Base-by-base conservation (phyloP, 2,329 filamentous ascomycete genomes). In the Hymenoscyphus infarciens region DNA sequence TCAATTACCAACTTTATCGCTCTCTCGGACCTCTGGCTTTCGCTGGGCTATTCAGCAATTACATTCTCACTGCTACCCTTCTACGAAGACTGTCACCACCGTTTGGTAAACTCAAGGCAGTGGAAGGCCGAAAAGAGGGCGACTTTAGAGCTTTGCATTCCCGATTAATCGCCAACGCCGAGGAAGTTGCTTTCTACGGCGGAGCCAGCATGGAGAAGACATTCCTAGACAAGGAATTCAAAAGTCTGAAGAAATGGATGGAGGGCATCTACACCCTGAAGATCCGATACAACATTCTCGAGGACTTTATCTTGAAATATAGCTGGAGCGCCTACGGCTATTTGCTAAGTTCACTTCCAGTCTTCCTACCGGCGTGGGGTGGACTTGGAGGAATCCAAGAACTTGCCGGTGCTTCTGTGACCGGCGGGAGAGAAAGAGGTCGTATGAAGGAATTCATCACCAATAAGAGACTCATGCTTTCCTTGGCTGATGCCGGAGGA, bases 361-460 rank as follows among this genome's bases (percentile, higher is more conserved):
- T 98, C 56, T 99, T 98, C 78, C 81, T 99, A 19, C 95, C 95
- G 0, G 91, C 92, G 0, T 97, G 95, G 92, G 93, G 92, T 61
- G 94, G 95, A 33, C 77, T 94, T 38, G 91, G 89, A 55, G 91
- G 90, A 45, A 82, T 83, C 16, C 78, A 87, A 60, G 91, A 96
- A 76, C 80, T 90, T 70, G 77, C 82, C 1, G 82, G 82, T 29
- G 73, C 72, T 52, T 74, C 75, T 27, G 78, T 78, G 19, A 83
- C 79, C 66, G 81, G 81, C 31, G 83, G 84, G 31, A 84, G 89
- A 31, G 91, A 96, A 75, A 86, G 90, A 56, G 87, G 88, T 62
- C 91, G 96, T 49, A 99, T 98, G 91, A 95, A 96, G 78, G 92
- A 96, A 38, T 99, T 99, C 77, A 97, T 99, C 77, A 99, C 95